phyloP scores from a whole-genome alignment of 2,329 filamentous ascomycete species.

The Cryoendolithus antarcticus region DNA sequence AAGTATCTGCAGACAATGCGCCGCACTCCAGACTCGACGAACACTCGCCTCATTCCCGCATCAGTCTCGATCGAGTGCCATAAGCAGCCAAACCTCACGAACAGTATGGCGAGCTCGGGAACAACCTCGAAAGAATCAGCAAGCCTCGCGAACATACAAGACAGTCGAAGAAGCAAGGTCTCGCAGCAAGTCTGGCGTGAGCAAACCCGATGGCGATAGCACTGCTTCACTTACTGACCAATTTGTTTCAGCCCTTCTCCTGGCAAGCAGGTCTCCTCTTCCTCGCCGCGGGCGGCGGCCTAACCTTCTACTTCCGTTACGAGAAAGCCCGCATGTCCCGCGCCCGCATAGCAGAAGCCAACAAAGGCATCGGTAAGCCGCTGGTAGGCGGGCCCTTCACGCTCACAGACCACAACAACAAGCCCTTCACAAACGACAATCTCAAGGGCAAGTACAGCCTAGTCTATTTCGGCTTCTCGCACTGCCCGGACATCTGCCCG shows the following conservation, averaged over 20 bases:
- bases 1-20: conserved; percentile 16
- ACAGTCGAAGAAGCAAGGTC: conserved; percentile 35
- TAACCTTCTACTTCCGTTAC: conserved; percentile 83
- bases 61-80: conserved; percentile 2
- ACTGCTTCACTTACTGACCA: conserved; percentile 1
- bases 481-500: conserved; percentile 96
- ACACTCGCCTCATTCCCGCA: conserved; percentile 11
- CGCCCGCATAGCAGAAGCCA: conserved; percentile 77
- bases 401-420: conserved; percentile 70
- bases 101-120: too few species aligned
- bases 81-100: too few species aligned
- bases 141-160: conserved; percentile 18
- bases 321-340: conserved; percentile 88
- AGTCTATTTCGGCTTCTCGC: conserved; percentile 96
- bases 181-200: conserved; percentile 32
- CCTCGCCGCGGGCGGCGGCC: conserved; percentile 59
- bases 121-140: too few species aligned
- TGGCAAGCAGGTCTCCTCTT: conserved; percentile 84
- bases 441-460: conserved; percentile 77
- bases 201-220: conserved; percentile 13
- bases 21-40: conserved; percentile 8
- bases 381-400: conserved; percentile 85
- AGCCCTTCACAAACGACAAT: conserved; percentile 62
- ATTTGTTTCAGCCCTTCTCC: conserved; percentile 61
- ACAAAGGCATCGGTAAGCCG: conserved; percentile 82